These are phyloP conservation scores for Leccinum sublutescens DNA, from an alignment of 768 basidiomycete genomes.

Conservation along the genomic window DNA sequence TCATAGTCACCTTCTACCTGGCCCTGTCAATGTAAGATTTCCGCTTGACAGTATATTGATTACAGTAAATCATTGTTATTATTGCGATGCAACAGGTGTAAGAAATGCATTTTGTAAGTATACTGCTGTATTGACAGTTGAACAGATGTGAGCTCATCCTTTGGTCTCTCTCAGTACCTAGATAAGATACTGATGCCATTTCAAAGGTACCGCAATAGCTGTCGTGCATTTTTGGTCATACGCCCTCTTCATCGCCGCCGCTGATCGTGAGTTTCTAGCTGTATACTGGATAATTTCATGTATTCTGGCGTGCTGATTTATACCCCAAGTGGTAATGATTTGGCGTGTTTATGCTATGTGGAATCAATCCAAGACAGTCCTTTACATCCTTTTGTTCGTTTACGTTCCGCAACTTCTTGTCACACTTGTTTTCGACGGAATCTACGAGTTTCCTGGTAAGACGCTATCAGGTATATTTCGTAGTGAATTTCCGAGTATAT, in stretches of 20 bases:
- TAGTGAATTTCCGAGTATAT: neutral
- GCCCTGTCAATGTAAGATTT: conserved; percentile 7
- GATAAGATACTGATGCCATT: neutral
- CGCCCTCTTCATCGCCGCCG: conserved; percentile 11
- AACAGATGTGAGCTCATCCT: conserved; percentile 11
- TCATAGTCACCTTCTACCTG: conserved; percentile 3
- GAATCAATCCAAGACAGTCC: conserved; percentile 5
- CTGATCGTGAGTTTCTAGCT: conserved; percentile 12
- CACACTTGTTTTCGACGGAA: neutral
- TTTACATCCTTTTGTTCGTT: conserved; percentile 3
- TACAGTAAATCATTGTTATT: neutral
- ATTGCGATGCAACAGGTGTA: conserved; percentile 5
- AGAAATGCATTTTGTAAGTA: neutral
- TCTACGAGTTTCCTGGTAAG: neutral
- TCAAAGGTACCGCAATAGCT: conserved; percentile 2
- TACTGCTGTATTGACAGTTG: neutral
- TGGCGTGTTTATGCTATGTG: conserved; percentile 16
- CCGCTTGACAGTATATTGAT: neutral
- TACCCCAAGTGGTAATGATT: conserved; percentile 1
- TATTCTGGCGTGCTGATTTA: neutral
- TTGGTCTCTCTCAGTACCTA: neutral
- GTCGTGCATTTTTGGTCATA: conserved; percentile 9
- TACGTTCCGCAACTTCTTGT: neutral
- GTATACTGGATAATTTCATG: neutral
- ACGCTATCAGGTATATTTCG: conserved; percentile 3